phyloP scores from a whole-genome alignment of 805 yeast species.

The Starmerella sp. region DNA sequence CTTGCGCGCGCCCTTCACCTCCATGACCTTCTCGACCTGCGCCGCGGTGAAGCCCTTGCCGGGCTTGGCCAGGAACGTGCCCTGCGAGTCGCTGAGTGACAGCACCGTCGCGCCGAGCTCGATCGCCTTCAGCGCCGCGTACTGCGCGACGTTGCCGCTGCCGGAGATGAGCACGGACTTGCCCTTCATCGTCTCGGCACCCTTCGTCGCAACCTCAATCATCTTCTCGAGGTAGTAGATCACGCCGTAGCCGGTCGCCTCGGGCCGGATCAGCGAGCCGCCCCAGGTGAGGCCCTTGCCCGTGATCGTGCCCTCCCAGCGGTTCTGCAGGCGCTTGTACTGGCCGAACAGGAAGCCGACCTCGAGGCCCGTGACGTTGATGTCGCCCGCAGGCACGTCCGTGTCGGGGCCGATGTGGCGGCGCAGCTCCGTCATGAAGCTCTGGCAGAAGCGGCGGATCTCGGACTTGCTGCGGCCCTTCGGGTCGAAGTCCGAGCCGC shows the following conservation, averaged over 20 bases:
- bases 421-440: slow-evolving; percentile 91
- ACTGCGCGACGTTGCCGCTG: slow-evolving; percentile 98
- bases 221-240: slow-evolving; percentile 95
- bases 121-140: slow-evolving; percentile 92
- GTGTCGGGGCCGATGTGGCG: slow-evolving; percentile 95
- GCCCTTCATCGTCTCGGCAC: slow-evolving; percentile 82
- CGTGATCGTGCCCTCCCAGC: slow-evolving; percentile 93
- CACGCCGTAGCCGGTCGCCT: slow-evolving; percentile 97
- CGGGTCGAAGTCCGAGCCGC: slow-evolving; percentile 97
- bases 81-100: slow-evolving; percentile 90
- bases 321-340: slow-evolving; percentile 80
- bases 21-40: slow-evolving; percentile 72
- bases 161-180: slow-evolving; percentile 96
- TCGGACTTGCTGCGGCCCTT: slow-evolving; percentile 87
- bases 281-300: slow-evolving; percentile 99
- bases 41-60: slow-evolving; percentile 65
- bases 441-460: slow-evolving; percentile 91
- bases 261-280: slow-evolving; percentile 97
- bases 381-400: slow-evolving; percentile 99
- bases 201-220: slow-evolving; percentile 85
- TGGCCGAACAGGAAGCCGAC: slow-evolving; percentile 94
- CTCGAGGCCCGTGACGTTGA: slow-evolving; percentile 96
- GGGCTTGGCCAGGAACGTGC: slow-evolving; percentile 54
- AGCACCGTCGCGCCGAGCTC: slow-evolving; percentile 95
- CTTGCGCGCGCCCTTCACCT: slow-evolving; percentile 66